A percentile compares a stretch with the other conserved stretches of the same genome.
Conservation (phyloP, 2,329 filamentous ascomycete genomes). For the Alternaria incomplexa region DNA sequence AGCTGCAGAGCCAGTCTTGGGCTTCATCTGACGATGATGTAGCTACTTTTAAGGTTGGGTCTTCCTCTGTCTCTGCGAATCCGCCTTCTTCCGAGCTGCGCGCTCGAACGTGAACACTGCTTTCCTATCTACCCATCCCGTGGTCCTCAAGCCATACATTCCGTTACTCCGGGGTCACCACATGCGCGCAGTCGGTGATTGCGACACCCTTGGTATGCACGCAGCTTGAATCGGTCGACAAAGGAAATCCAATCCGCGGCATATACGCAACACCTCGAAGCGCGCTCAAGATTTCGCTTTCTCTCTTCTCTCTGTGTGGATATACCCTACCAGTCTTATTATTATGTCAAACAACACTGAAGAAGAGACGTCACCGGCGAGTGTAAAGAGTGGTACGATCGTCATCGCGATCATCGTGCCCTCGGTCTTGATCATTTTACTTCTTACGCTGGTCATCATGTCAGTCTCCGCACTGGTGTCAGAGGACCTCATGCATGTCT, state of each 20-base stretch:
- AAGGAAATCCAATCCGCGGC: conserved; percentile 2
- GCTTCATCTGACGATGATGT: conserved; percentile 19
- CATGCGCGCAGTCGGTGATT: conserved; percentile 6
- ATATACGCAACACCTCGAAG: conserved; percentile 4
- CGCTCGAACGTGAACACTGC: conserved; percentile 11
- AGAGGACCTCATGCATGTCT: background rate
- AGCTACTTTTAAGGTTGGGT: conserved; percentile 8
- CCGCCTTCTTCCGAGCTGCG: background rate
- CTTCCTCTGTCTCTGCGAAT: background rate
- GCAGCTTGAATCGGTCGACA: conserved; percentile 17
- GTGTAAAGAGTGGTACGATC: conserved; percentile 20
- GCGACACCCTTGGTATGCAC: conserved; percentile 20
- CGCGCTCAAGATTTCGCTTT: background rate
- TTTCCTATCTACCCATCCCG: background rate
- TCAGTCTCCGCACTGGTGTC: conserved; percentile 14
- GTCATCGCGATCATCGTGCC: conserved; percentile 42
- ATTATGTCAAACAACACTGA: conserved; percentile 24
- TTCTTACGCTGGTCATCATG: conserved; percentile 40
- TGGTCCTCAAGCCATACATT: background rate
- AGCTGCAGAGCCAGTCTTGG: conserved; percentile 23
- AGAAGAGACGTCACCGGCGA: background rate
- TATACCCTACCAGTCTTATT: background rate
- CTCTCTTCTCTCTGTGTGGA: background rate
- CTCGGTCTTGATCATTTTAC: conserved; percentile 36
- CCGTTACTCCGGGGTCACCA: conserved; percentile 3